A percentile compares a stretch with the other conserved stretches of the same genome.
phyloP scores from a whole-genome alignment of 2,329 filamentous ascomycete genomes.

The Epicoccum nigrum region DNA sequence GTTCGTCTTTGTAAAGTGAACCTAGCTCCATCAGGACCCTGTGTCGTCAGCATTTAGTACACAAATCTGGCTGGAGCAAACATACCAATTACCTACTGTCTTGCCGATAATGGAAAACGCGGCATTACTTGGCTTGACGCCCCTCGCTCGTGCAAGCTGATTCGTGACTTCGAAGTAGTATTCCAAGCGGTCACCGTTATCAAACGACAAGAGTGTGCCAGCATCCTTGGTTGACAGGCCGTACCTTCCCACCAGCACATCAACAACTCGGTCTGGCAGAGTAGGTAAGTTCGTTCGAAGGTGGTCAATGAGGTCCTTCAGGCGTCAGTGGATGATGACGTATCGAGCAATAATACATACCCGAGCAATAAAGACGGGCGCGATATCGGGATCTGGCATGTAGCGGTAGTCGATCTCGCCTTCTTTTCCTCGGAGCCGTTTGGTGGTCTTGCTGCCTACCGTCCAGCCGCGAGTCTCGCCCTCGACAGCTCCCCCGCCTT shows the following conservation, averaged over 20 bases:
- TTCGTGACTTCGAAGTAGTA: constrained; percentile 75
- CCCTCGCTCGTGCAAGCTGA: constrained; percentile 17
- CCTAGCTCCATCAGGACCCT: constrained; percentile 60
- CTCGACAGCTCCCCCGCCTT: constrained; percentile 73
- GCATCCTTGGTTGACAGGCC: constrained; percentile 82
- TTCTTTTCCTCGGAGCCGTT: constrained; percentile 85
- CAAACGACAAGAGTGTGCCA: constrained; percentile 75
- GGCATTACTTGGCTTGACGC: constrained; percentile 34
- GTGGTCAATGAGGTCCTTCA: constrained; percentile 67
- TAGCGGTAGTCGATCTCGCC: constrained; percentile 98
- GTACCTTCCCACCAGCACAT: constrained; percentile 66
- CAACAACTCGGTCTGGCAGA: constrained; percentile 73
- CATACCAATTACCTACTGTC: constrained; percentile 63
- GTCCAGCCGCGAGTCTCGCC: constrained; percentile 96
- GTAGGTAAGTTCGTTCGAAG: constrained; percentile 69
- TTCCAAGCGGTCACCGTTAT: constrained; percentile 79
- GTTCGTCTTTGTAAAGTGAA: constrained; percentile 51
- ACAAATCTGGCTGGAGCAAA: not conserved
- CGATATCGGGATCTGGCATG: constrained; percentile 94
- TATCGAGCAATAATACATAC: constrained; percentile 26
- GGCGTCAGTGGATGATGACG: constrained; percentile 7
- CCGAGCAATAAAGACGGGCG: constrained; percentile 74
- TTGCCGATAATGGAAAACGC: constrained; percentile 46
- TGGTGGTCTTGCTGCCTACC: constrained; percentile 80
- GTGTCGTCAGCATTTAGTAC: constrained; percentile 3